Conservation (phyloP, 2,329 filamentous ascomycete species). For the Neopestalotiopsis sp. region DNA sequence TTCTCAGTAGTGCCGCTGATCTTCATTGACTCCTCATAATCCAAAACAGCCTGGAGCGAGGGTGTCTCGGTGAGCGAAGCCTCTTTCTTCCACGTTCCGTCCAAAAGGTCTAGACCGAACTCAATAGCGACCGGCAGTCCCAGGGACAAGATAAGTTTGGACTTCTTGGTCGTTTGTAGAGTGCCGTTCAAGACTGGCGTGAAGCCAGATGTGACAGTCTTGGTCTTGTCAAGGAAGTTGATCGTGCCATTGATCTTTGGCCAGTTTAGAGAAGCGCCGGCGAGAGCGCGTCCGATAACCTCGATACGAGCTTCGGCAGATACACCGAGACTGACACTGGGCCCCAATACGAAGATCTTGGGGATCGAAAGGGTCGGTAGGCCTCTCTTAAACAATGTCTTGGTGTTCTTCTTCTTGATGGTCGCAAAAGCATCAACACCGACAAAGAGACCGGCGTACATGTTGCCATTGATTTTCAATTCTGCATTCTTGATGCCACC, state of each 20-base stretch:
- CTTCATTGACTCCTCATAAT: not conserved
- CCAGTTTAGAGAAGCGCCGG: constrained; percentile 3
- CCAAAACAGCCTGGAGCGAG: constrained; percentile 4
- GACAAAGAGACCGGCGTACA: constrained; percentile 8
- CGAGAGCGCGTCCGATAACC: not conserved
- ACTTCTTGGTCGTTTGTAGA: constrained; percentile 1
- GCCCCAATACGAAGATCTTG: not conserved
- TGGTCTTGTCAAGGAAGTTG: constrained; percentile 1
- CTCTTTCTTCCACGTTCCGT: constrained; percentile 5
- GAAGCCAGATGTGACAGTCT: constrained; percentile 3
- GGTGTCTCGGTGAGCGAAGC: constrained; percentile 10
- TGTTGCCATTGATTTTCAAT: constrained; percentile 1
- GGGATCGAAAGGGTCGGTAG: not conserved
- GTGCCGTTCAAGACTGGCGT: constrained; percentile 6
- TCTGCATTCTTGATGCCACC: constrained; percentile 1
- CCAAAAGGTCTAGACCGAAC: not conserved
- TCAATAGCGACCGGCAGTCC: not conserved
- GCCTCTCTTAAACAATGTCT: not conserved
- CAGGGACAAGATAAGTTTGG: constrained; percentile 1
- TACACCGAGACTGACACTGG: not conserved
- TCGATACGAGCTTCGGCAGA: constrained; percentile 7
- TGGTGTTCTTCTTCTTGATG: constrained; percentile 11
- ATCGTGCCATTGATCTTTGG: not conserved
- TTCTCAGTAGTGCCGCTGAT: constrained; percentile 1
- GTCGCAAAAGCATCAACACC: constrained; percentile 3